A percentile compares a stretch with the other conserved stretches of the same genome.
Conservation (phyloP, 2,329 filamentous ascomycete genomes). For the Aspergillus versicolor region DNA sequence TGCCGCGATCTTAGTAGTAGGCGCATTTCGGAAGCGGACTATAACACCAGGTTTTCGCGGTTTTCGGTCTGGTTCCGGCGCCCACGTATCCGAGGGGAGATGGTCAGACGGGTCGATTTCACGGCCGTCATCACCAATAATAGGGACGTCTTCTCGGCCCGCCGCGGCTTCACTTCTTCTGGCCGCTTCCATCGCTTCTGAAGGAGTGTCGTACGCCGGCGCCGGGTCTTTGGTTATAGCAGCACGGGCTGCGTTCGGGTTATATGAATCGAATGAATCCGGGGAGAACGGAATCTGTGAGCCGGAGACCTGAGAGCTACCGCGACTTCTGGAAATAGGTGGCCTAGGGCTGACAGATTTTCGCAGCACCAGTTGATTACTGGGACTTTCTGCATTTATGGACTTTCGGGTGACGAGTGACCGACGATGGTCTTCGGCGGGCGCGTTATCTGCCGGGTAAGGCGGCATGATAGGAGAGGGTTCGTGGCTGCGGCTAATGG, state of each 20-base stretch:
- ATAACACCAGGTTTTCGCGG: slow-evolving; percentile 49
- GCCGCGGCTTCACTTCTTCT: slow-evolving; percentile 39
- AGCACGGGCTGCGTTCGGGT: slow-evolving; percentile 46
- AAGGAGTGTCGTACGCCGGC: slow-evolving; percentile 38
- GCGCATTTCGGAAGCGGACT: slow-evolving; percentile 46
- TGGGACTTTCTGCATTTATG: slow-evolving; percentile 22
- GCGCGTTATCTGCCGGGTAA: slow-evolving; percentile 30
- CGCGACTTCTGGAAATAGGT: slow-evolving; percentile 38
- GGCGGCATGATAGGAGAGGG: slow-evolving; percentile 23
- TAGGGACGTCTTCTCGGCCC: slow-evolving; percentile 52
- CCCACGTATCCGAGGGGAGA: slow-evolving; percentile 64
- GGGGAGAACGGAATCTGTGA: slow-evolving; percentile 59
- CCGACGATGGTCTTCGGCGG: slow-evolving; percentile 24
- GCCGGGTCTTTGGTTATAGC: slow-evolving; percentile 32
- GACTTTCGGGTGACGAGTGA: slow-evolving; percentile 25
- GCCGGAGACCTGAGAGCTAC: slow-evolving; percentile 53
- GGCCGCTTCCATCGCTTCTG: slow-evolving; percentile 40
- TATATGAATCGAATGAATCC: slow-evolving; percentile 61
- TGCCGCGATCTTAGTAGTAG: slow-evolving; percentile 28
- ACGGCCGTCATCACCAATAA: slow-evolving; percentile 63
- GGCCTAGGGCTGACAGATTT: slow-evolving; percentile 63
- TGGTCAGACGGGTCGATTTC: slow-evolving; percentile 67
- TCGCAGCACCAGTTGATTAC: slow-evolving; percentile 41
- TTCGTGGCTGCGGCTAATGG: slow-evolving; percentile 22
- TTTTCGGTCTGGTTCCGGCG: slow-evolving; percentile 64